Evolutionary conservation across 768 basidiomycete genomes (phyloP), one percentile per base, ranked within the genome.

Genomic region (Mycena rosella): DNA sequence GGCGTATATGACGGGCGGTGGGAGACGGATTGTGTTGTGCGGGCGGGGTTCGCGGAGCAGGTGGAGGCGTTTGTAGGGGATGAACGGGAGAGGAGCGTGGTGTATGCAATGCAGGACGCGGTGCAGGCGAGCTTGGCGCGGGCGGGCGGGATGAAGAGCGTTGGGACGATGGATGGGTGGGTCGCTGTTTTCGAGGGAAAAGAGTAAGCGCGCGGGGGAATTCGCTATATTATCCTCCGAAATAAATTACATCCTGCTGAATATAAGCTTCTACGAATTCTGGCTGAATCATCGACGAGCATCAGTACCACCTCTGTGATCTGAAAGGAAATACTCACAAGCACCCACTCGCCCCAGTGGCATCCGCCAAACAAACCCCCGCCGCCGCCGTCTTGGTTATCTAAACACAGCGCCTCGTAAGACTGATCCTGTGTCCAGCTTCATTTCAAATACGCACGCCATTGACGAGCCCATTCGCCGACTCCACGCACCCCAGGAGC

Each of bases 91-190:
- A 76, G 68, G 59, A 71, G 69, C 0, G 73, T 78, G n/a, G 67
- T 80, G 5, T 45, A 75, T 10, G 79, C 80, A 1, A 63, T 81
- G 67, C 40, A 76, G 32, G 80, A 82, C 59, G 75, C 80, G 1
- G 66, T 73, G 69, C 11, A 51, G 53, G 40, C 72, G 57, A 27
- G 70, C 61, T 9, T 49, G 54, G n/a, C 69, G 57, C 34, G 54
- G 6, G 60, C 72, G 11, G 65, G 64, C 18, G 73, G 76, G 8
- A 60, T 57, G 40, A 72, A 73, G 63, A 52, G 47, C 17, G 72
- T 78, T 29, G 49, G 61, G 27, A 63, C 74, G 22, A 80, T 80
- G 79, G 79, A 80, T 56, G 76, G 77, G 9, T 80, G 79, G 78
- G 66, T 65, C 26, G 78, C 61, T 9, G 58, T 68, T 1, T 76